phyloP scores from a whole-genome alignment of 2,329 filamentous ascomycete species.

The Penicillium palitans region DNA sequence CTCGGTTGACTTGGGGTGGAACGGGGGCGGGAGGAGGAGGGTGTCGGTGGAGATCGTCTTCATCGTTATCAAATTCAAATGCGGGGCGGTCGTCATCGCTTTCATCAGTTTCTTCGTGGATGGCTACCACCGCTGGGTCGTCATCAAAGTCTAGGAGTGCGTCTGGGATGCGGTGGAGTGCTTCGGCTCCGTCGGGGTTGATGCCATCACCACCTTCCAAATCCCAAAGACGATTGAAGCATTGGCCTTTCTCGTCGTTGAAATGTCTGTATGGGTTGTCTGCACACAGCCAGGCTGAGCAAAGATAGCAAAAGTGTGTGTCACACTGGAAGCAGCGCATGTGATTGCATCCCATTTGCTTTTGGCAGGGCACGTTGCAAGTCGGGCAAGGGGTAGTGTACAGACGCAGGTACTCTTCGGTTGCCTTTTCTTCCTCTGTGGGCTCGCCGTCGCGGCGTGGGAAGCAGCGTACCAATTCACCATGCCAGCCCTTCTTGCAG shows the following conservation, averaged over 20 bases:
- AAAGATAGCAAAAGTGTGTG: conserved; percentile 94
- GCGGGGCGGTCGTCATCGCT: conserved; percentile 32
- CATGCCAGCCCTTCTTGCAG: conserved; percentile 86
- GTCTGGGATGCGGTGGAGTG: conserved; percentile 41
- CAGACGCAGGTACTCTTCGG: conserved; percentile 75
- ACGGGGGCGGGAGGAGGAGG: conserved; percentile 45
- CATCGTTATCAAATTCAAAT: conserved; percentile 29
- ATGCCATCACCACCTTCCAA: conserved; percentile 73
- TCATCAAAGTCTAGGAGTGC: conserved; percentile 42
- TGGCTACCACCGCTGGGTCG: conserved; percentile 12
- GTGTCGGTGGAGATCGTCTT: conserved; percentile 29
- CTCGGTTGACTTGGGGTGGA: conserved; percentile 37
- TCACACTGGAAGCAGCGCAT: conserved; percentile 91
- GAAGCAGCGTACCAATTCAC: conserved; percentile 73
- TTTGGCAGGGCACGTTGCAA: conserved; percentile 80
- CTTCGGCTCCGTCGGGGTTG: conserved; percentile 45
- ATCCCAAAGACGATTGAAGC: conserved; percentile 88
- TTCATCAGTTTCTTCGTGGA: conserved; percentile 22
- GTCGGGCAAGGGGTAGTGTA: conserved; percentile 89
- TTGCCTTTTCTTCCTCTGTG: conserved; percentile 80
- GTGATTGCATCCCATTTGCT: conserved; percentile 92
- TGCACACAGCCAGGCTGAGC: conserved; percentile 79
- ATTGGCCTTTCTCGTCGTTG: conserved; percentile 68
- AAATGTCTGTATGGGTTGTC: conserved; percentile 86
- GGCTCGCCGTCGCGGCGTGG: conserved; percentile 67